Conservation (phyloP, 495 filamentous ascomycete species). For the Penicillium subrubescens region DNA sequence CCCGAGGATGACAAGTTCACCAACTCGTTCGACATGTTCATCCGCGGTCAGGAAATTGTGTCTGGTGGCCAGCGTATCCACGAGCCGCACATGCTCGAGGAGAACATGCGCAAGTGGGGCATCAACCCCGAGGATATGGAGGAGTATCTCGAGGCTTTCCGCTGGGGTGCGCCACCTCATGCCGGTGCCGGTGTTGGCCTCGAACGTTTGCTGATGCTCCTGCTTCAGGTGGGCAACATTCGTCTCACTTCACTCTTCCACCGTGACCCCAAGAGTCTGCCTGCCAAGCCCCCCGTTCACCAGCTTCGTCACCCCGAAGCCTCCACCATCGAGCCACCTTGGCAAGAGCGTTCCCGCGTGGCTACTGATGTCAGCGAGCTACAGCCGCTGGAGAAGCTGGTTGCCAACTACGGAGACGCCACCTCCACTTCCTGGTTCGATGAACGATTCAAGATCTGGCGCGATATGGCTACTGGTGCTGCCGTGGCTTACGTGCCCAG, state of each 20-base stretch:
- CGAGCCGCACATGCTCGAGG: slow-evolving; percentile 69
- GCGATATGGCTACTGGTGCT: slow-evolving; percentile 72
- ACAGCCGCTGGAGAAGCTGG: slow-evolving; percentile 75
- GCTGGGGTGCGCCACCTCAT: slow-evolving; percentile 86
- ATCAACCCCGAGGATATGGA: slow-evolving; percentile 77
- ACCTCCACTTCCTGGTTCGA: slow-evolving; percentile 88
- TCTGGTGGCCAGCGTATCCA: slow-evolving; percentile 93
- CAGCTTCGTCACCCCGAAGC: slow-evolving; percentile 76
- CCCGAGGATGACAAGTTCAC: slow-evolving; percentile 69
- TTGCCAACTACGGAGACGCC: slow-evolving; percentile 88
- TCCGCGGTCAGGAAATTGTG: slow-evolving; percentile 91
- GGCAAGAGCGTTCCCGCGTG: slow-evolving; percentile 43
- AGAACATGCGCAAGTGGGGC: slow-evolving; percentile 73
- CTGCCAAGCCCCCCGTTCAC: slow-evolving; percentile 53
- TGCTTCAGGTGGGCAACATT: slow-evolving; percentile 85
- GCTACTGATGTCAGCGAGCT: slow-evolving; percentile 52
- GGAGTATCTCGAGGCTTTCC: slow-evolving; percentile 87
- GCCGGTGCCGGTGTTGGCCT: slow-evolving; percentile 89
- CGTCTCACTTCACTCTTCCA: slow-evolving; percentile 82
- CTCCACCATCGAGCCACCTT: slow-evolving; percentile 67
- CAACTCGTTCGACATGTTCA: slow-evolving; percentile 95
- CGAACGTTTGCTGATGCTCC: slow-evolving; percentile 82
- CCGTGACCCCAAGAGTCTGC: slow-evolving; percentile 80
- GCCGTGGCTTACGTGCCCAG: slow-evolving; percentile 76
- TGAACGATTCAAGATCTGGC: slow-evolving; percentile 79